Conservation (phyloP, 1,139 yeast species). For the Yamadazyma triangularis region DNA sequence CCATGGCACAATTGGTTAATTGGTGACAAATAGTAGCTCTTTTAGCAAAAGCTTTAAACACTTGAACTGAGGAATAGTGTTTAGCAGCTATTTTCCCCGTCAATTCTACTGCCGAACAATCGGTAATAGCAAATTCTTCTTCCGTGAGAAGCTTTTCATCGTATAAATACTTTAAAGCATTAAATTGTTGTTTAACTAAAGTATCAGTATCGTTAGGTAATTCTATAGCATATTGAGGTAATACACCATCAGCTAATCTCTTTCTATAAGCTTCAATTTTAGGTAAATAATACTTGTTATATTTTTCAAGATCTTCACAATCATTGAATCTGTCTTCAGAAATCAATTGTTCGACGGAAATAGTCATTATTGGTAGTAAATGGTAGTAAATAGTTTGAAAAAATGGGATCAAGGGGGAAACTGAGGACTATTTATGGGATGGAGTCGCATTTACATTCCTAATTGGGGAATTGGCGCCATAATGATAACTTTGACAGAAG, state of each 20-base stretch:
- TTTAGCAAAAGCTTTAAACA: constrained; percentile 48
- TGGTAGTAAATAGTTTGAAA: too few species aligned
- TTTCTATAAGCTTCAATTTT: constrained; percentile 46
- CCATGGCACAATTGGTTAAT: constrained; percentile 33
- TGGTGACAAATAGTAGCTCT: constrained; percentile 40
- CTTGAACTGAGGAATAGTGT: constrained; percentile 39
- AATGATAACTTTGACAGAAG: too few species aligned
- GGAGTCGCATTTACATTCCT: too few species aligned
- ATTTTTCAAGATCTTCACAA: constrained; percentile 37
- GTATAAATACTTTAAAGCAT: constrained; percentile 41
- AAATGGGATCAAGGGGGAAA: too few species aligned
- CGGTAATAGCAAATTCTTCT: constrained; percentile 46
- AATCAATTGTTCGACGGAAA: too few species aligned
- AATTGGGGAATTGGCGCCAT: too few species aligned
- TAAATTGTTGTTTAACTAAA: constrained; percentile 39
- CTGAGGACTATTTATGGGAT: too few species aligned
- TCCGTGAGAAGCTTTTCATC: constrained; percentile 39
- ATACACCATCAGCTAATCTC: constrained; percentile 35
- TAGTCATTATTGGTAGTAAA: too few species aligned
- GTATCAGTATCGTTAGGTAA: constrained; percentile 37
- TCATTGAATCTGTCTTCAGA: constrained; percentile 27
- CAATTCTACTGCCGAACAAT: constrained; percentile 33
- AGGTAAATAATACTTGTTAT: constrained; percentile 37
- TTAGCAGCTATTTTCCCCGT: constrained; percentile 31
- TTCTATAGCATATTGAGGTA: constrained; percentile 38